Conservation (phyloP, 805 yeast species). For the Hanseniaspora taiwanica region DNA sequence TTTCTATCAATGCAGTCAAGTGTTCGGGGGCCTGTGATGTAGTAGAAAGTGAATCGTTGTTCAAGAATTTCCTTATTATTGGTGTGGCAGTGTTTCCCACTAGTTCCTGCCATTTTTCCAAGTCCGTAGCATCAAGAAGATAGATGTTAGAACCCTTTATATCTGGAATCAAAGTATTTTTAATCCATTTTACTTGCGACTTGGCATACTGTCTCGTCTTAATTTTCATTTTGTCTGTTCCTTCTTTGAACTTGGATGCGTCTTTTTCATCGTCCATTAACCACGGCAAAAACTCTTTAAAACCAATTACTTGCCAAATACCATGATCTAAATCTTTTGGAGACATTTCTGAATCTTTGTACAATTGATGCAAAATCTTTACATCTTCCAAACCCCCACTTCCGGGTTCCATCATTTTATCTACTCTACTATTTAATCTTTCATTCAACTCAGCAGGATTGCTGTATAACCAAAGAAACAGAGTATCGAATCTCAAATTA, state of each 20-base stretch:
- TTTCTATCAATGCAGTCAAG: conserved; percentile 17
- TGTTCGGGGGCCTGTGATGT: conserved; percentile 27
- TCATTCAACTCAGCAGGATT: conserved; percentile 41
- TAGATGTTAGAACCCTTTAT: conserved; percentile 52
- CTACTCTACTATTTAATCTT: conserved; percentile 70
- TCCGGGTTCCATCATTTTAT: conserved; percentile 48
- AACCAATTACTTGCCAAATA: conserved; percentile 90
- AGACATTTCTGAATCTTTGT: conserved; percentile 16
- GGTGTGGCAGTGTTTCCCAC: conserved; percentile 44
- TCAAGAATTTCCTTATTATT: conserved; percentile 33
- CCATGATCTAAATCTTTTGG: conserved; percentile 54
- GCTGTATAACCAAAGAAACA: conserved; percentile 76
- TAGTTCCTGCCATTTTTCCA: conserved; percentile 41
- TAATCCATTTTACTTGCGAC: conserved; percentile 84
- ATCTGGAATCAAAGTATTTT: conserved; percentile 52
- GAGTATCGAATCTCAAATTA: conserved; percentile 41
- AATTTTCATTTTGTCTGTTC: conserved; percentile 66
- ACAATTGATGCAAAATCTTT: conserved; percentile 38
- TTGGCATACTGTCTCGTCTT: conserved; percentile 80
- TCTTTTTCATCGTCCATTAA: conserved; percentile 18
- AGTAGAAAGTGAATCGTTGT: conserved; percentile 7
- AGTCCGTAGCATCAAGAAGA: conserved; percentile 65
- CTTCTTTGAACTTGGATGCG: conserved; percentile 23
- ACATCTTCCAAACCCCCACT: conserved; percentile 64
- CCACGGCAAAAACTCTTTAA: conserved; percentile 79